Conservation (phyloP, 306 rosid species). For the Cicer arietinum region DNA sequence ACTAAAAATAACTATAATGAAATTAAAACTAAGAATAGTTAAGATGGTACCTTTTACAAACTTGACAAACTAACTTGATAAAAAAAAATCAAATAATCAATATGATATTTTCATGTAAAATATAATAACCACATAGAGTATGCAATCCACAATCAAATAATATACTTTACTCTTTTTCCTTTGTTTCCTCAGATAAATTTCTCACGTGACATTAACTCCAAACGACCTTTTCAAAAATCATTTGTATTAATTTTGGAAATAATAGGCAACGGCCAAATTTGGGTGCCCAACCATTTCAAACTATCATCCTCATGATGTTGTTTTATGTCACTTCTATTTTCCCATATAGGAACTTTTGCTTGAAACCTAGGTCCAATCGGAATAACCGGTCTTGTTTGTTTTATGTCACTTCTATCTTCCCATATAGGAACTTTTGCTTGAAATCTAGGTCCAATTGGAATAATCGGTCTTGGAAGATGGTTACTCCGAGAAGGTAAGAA, state of each 20-base stretch:
- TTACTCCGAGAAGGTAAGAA: neutral
- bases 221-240: too few relatives aligned
- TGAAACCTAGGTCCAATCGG: constrained; percentile 61
- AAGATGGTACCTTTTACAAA: too few relatives aligned
- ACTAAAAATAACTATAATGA: too few relatives aligned
- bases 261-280: constrained; percentile 40
- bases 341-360: constrained; percentile 53
- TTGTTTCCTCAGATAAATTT: too few relatives aligned
- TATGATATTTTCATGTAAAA: too few relatives aligned
- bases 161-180: too few relatives aligned
- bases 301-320: neutral
- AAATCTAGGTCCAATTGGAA: constrained; percentile 59
- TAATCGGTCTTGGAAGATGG: constrained; percentile 18
- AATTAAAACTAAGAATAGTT: too few relatives aligned
- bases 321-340: neutral
- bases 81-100: too few relatives aligned
- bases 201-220: too few relatives aligned
- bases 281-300: constrained; percentile 48
- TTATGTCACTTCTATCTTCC: constrained; percentile 24
- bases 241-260: neutral
- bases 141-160: too few relatives aligned
- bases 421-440: constrained; percentile 55
- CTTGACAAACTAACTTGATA: too few relatives aligned
- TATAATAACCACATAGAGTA: too few relatives aligned
- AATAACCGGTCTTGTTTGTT: neutral